Base-by-base conservation (phyloP, 345 rosid genomes). In the Nasturtium officinale region DNA sequence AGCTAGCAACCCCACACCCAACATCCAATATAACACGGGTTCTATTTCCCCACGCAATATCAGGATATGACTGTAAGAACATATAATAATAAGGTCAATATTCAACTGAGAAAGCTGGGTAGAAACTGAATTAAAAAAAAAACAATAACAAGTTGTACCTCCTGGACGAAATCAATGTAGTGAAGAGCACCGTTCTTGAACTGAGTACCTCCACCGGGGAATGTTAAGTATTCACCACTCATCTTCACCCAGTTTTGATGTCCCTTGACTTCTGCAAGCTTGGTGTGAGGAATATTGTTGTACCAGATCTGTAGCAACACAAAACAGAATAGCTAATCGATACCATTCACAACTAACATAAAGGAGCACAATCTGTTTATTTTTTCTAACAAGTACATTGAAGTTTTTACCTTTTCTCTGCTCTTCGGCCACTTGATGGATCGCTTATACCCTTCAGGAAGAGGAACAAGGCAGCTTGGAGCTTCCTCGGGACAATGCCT, bases 201-300 rank as follows among this genome's bases (percentile, higher is more conserved):
- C 70, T 94, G 97, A 48, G 97, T 94, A 73, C 98, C 98, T 50
- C 96, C 98, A 63, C 97, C 98, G 1, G 96, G 98, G 68, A 94
- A 94, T 63, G 83, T 77, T 70, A 94, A 75, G 73, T 83, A 86
- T 61, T 87, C 93, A 66, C 87, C 95, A 35, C 77, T 78, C 73
- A 78, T 60, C 46, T 78, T 78, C 59, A 88, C 89, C 94, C 94
- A 88, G 82, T 86, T 88, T 64, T 88, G 94, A 69, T 86, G 89
- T 56, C 94, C 94, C 72, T 88, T 88, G 35, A 84, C 79, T 71
- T 78, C 83, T 33, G 87, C 96, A 75, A 89, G 87, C 80, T 85
- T 81, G 65, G 84, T 80, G 79, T 87, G 87, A 74, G 92, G 90
- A 71, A 87, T 81, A 71, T 88, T 85, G 71, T 15, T 61, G 82